These are phyloP conservation scores for Groenewaldozyma sp. DNA, from an alignment of 1,139 yeast species.

Conservation along the genomic window DNA sequence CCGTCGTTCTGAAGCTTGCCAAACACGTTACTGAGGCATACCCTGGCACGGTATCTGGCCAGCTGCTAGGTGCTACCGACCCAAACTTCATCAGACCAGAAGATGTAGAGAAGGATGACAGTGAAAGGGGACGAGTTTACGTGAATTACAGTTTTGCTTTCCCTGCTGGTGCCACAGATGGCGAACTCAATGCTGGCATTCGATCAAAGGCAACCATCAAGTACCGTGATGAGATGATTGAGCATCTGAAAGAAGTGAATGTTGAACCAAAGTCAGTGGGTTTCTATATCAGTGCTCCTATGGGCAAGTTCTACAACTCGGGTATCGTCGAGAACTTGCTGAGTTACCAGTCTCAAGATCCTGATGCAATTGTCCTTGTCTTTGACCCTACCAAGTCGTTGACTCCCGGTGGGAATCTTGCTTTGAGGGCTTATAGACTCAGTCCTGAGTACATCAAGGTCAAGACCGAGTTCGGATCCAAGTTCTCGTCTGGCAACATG, in stretches of 20 bases:
- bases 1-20: slow-evolving; percentile 57
- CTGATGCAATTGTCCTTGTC: slow-evolving; percentile 58
- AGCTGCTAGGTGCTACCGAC: slow-evolving; percentile 47
- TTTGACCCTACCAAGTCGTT: slow-evolving; percentile 63
- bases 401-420: slow-evolving; percentile 39
- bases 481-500: slow-evolving; percentile 59
- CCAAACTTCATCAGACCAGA: no score
- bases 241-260: slow-evolving; percentile 53
- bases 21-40: slow-evolving; percentile 64
- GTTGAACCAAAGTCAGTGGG: slow-evolving; percentile 71
- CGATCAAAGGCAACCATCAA: slow-evolving; percentile 50
- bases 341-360: slow-evolving; percentile 51
- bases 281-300: slow-evolving; percentile 66
- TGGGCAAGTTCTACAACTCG: slow-evolving; percentile 57
- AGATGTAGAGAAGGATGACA: no score
- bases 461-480: slow-evolving; percentile 30
- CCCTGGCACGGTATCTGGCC: slow-evolving; percentile 65
- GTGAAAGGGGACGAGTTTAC: slow-evolving; percentile 42
- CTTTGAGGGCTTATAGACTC: slow-evolving; percentile 62
- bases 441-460: slow-evolving; percentile 52
- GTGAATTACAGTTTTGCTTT: slow-evolving; percentile 55
- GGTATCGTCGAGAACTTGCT: slow-evolving; percentile 59
- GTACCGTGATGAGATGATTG: slow-evolving; percentile 63
- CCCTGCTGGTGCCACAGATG: slow-evolving; percentile 41
- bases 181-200: slow-evolving; percentile 30